phyloP scores from a whole-genome alignment of 352 stramenopile genomes.

The Peronospora destructor region DNA sequence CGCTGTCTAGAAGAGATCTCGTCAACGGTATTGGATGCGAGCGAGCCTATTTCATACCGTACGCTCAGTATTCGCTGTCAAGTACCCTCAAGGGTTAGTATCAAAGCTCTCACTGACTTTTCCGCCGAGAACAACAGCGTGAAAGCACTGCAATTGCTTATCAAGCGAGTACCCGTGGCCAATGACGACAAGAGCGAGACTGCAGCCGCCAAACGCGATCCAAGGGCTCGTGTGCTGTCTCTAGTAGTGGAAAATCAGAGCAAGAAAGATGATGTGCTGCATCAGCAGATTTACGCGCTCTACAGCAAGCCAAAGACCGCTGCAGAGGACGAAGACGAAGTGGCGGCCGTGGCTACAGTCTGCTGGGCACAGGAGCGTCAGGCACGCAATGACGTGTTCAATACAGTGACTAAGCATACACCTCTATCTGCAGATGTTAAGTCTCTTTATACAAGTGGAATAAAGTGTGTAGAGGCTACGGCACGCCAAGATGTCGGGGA shows the following conservation, averaged over 20 bases:
- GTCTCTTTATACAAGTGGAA: conserved; percentile 45
- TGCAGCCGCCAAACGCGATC: conserved; percentile 26
- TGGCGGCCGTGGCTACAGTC: conserved; percentile 26
- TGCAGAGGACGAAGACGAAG: conserved; percentile 8
- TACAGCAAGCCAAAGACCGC: conserved; percentile 25
- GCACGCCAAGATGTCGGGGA: conserved; percentile 45
- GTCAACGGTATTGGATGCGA: conserved; percentile 44
- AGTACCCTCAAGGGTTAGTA: conserved; percentile 19
- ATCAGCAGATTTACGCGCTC: conserved; percentile 49
- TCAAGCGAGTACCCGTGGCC: conserved; percentile 20
- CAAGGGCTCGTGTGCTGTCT: conserved; percentile 42
- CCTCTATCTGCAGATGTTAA: conserved; percentile 38
- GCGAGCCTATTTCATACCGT: conserved; percentile 51
- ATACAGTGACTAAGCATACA: conserved; percentile 29
- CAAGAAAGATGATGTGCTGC: conserved; percentile 17
- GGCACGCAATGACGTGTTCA: conserved; percentile 52
- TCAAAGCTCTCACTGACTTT: conserved; percentile 39
- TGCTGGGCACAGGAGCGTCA: conserved; percentile 60
- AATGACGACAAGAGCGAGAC: conserved; percentile 18
- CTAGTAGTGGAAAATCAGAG: conserved; percentile 10
- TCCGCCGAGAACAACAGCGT: conserved; percentile 25
- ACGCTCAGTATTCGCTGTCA: conserved; percentile 36
- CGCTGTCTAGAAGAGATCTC: conserved; percentile 54
- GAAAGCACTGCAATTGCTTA: conserved; percentile 34
- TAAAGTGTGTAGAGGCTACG: conserved; percentile 46